Evolutionary conservation across 1,284 basidiomycete species (phyloP), one percentile per base, ranked within the genome.

Genomic region (Microbotryomycetes sp.): DNA sequence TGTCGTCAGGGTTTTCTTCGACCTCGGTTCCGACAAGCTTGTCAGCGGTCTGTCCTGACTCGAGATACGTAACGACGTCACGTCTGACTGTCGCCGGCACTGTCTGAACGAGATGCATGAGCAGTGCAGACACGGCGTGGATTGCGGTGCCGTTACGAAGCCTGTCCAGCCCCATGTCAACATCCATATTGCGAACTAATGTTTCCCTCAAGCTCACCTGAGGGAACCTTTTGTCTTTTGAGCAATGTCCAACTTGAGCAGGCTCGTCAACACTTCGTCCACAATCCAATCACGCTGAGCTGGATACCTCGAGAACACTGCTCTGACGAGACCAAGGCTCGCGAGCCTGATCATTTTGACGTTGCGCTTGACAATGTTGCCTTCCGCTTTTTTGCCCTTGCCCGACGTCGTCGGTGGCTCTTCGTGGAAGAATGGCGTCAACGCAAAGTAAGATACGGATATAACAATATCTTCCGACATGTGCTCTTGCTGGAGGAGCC

Each of bases 71-170:
- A 41, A 18, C 78, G 1, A 85, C 85, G 45, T 82, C 79, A 5
- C 84, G 73, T 16, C 84, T 80, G 24, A 91, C 83, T 65, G 89
- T 88, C 65, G 87, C 87, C 4, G 89, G 85, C 2, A 88, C 91
- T 0, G 92, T 92, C 72, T 98, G 94, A 1, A 97, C 86, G n/a
- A 98, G 85, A 71, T 97, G 93, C 23, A 98, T 79, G 6, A 98
- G 79, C 2, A 98, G 79, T 0, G 94, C 93, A 3, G 89, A 93
- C 24, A 94, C 86, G 2, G 91, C 92, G 62, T 91, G 85, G 62
- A 98, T 96, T 0, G 89, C 86, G 16, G 84, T 71, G 5, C 79
- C 79, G 54, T 78, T 78, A 0, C 75, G 69, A 2, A 81, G 69
- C 27, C 78, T 78, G 65, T 48, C 5, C 35, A 0, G 18, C 1